Evolutionary conservation across 129 eudicot genomes (phyloP).

Genomic region (Logfia minima): DNA sequence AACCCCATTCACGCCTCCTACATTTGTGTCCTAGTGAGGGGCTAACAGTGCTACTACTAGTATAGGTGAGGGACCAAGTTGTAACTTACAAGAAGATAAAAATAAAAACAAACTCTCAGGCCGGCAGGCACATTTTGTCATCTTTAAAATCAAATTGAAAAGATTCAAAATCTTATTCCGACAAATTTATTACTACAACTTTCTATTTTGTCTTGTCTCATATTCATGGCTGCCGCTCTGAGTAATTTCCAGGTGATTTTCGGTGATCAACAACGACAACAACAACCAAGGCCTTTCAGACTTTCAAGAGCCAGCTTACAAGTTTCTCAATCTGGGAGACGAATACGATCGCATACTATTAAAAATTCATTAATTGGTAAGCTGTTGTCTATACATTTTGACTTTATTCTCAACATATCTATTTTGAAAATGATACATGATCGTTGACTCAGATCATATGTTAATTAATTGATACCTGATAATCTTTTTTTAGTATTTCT

Average conservation of each 20-base stretch:
- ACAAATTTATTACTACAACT: background rate
- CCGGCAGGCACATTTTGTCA: background rate
- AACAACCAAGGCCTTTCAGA: conserved; percentile 19
- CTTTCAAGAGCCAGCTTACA: conserved; percentile 29
- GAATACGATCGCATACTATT: conserved; percentile 31
- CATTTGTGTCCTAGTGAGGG: too few species aligned
- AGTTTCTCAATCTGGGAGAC: conserved; percentile 19
- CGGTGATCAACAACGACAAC: conserved; percentile 14
- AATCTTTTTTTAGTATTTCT: too few species aligned
- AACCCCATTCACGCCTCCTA: too few species aligned
- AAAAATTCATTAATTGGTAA: conserved; percentile 46
- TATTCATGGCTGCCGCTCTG: conserved; percentile 48
- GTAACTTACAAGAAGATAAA: too few species aligned
- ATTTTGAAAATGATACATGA: too few species aligned
- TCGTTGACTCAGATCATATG: too few species aligned
- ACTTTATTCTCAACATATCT: background rate
- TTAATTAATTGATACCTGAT: too few species aligned
- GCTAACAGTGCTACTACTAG: too few species aligned
- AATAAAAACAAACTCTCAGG: too few species aligned
- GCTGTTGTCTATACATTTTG: background rate
- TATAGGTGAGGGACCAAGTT: too few species aligned
- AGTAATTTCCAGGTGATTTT: conserved; percentile 14
- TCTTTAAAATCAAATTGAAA: background rate
- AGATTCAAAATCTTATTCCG: background rate
- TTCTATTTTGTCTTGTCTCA: background rate